Base-by-base conservation (phyloP, 129 eudicot species). In the Flaveria ramosissima region DNA sequence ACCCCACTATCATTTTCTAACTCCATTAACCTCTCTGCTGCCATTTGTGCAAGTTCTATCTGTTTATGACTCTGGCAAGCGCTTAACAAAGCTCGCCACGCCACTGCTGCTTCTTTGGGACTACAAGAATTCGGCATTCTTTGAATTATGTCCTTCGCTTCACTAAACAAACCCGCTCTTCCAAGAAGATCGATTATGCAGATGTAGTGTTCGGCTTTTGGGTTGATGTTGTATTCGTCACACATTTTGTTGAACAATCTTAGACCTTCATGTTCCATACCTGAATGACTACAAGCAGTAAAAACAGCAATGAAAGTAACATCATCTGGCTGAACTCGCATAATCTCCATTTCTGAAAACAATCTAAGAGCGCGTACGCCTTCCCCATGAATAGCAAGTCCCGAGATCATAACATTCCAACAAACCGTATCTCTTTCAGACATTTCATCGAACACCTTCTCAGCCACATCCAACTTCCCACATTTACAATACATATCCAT, bases 401-500 rank as follows among this genome's bases (percentile, higher is more conserved):
- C 92, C 21, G 90, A 84, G 69, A 90, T 88, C 89, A 90, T 87
- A 13, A 80, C 88, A 71, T 87, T 90, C 92, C 92, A 90, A 43
- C 83, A 81, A 32, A 85, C 77, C 39, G 86, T 77, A 78, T 90
- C 93, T 68, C 91, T 88, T 4, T 74, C 78, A 32, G 81, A 72
- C 88, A 86, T 82, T 81, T 82, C 82, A 74, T 82, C 30, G 13
- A 90, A 90, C 78, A 88, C 82, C 8, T 84, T 82, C 74, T 85
- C 80, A 0, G 92, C 96, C 4, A 78, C 51, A 65, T 86, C 85
- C 71, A 88, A 75, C 57, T 81, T 74, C 74, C 96, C 93, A 72
- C 93, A 88, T 84, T 90, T 90, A 17, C 85, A 82, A 72, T 90
- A 90, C 96, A 90, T 85, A 63, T 90, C 90, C 68, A 90, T 84